Evolutionary conservation across 169 alveolate genomes (phyloP), one percentile per base, ranked within the genome.

Genomic region (Neospora caninum): DNA sequence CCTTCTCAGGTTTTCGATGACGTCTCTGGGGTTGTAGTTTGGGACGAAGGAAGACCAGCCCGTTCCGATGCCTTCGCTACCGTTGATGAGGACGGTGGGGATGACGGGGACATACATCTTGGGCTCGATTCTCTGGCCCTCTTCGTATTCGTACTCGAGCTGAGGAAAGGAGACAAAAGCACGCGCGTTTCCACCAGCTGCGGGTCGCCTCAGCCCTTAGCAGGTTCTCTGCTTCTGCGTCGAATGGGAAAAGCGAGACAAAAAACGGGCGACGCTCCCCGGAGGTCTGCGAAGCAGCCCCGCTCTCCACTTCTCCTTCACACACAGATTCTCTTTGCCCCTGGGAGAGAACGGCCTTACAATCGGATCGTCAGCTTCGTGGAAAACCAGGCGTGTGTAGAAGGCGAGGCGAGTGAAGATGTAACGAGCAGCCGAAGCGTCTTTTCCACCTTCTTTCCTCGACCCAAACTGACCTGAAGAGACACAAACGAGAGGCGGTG

Each of bases 391-490:
- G 43, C 98, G 96, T 27, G 99, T 96, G 49, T 97, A 95, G 91
- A 97, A 96, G 92, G 97, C 96, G 49, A 98, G 96, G 67, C 96
- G 96, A 39, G 99, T 98, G 96, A 96, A 97, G 78, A 98, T 98
- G 96, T 98, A 98, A 95, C 99, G 96, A 70, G 98, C 98, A 49
- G 99, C 99, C 9, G 98, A 97, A 53, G 99, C 99, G 93, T 99
- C 99, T 95, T 99, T 99, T 36, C 99, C 99, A 2, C 99, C 99
- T 94, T 98, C 99, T 93, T 98, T 98, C 95, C 99, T 96, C 83
- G 99, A 98, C 73, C 99, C 99, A 97, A 99, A 99, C 97, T 99
- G 99, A 41, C 99, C 99, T 49, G 98, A 98, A 25, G 99, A 99
- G 97, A 96, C 45, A 73, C 27, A 99, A 22, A n/a, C 6, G 18